Base-by-base conservation (phyloP, 2,329 filamentous ascomycete species). In the Penicillium sp. region DNA sequence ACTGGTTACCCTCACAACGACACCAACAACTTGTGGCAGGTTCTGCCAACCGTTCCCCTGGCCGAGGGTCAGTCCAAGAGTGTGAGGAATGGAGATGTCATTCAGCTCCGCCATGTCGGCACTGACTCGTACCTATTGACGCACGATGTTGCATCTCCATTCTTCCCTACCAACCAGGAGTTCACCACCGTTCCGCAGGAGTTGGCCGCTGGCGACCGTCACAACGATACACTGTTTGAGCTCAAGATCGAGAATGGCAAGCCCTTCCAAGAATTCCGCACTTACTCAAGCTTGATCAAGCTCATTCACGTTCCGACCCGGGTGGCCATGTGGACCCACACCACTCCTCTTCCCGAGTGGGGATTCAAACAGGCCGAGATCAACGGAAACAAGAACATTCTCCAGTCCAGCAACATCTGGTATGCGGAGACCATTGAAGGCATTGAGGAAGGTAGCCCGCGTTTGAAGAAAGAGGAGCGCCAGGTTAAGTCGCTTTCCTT, bases 301-400 rank as follows among this genome's bases (percentile, higher is more conserved):
- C 83, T 99, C 57, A 85, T 99, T 66, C 94, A 99, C 75, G 86
- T 89, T 69, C 92, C 93, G 7, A 95, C 91, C 74, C 96, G 95
- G 74, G 94, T 99, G 49, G 93, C 94, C 62, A 96, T 99, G 93
- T 99, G 94, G 94, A 99, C 94, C 26, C 93, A 97, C 75, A 89
- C 89, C 33, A 94, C 87, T 56, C 90, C 94, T 48, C 85, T 99
- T n/a, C 94, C 94, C 4, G 94, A 99, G 4, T 99, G 94, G 94
- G 94, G 84, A 25, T 93, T 89, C 79, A 94, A 95, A 75, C 94
- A 99, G 75, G 93, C 96, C 69, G 94, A 99, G 74, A 97, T 99
- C 80, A 99, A 99, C 75, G 94, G 94, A 57, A 99, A 99, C 82
- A 99, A 99, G 84, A 95, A 96, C 72, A 80, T 95, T 51, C 81